Evolutionary conservation across 306 rosid genomes (phyloP).

Genomic region (Pterocarpus macrocarpus): DNA sequence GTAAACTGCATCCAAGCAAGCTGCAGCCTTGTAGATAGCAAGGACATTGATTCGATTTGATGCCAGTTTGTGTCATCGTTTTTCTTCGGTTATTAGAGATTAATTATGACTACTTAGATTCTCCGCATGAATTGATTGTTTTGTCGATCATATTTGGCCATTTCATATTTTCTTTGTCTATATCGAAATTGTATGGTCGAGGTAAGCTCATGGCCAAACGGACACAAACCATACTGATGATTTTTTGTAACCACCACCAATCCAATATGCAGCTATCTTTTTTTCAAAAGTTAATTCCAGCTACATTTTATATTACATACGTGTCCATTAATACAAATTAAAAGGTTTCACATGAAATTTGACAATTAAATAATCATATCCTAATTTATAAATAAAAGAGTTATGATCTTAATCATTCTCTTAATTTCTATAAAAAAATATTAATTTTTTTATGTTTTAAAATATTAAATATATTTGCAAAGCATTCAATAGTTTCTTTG

Average conservation of each 20-base stretch:
- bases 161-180: constrained; percentile 26
- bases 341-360: background rate
- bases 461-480: too few relatives aligned
- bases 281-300: background rate
- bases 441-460: background rate
- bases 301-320: background rate
- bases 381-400: background rate
- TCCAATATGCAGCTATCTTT: background rate
- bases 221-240: background rate
- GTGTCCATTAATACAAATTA: background rate
- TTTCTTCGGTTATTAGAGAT: background rate
- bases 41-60: constrained; percentile 38
- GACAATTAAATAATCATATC: background rate
- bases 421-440: background rate
- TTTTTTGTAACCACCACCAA: background rate
- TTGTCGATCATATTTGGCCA: constrained; percentile 31
- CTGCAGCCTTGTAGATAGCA: background rate
- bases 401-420: too few relatives aligned
- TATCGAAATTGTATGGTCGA: constrained; percentile 1
- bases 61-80: background rate
- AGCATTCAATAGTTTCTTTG: too few relatives aligned
- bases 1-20: background rate
- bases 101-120: constrained; percentile 46
- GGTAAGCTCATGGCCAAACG: constrained; percentile 5
- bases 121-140: constrained; percentile 9